Base-by-base conservation (phyloP, 2,329 filamentous ascomycete species). In the Lachnellula suecica region DNA sequence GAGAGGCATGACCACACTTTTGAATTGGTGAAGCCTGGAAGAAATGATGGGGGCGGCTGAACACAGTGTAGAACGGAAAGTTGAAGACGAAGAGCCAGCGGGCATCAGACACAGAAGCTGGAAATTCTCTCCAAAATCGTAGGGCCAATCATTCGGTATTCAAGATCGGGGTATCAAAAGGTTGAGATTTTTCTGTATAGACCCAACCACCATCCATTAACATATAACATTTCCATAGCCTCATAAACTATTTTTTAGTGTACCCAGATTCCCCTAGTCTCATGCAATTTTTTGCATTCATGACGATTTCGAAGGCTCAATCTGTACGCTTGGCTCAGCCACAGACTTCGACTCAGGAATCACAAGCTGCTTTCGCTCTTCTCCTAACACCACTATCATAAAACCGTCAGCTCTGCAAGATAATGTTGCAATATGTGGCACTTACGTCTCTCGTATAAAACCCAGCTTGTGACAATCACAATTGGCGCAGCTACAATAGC, bases 401-500 rank as follows among this genome's bases (percentile, higher is more conserved):
- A 9, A 47, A 22, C 5, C 40, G 40, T 52, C 29, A 49, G 24
- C 37, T 49, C 29, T 47, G 24, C 37, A 19, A 35, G 23, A 7
- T 13, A 13, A 25, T 13, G 27, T 27, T 15, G 29, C 17, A 29
- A 45, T 29, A 24, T 25, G 13, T 2, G 49, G 5, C 22, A 60
- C 65, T 58, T 40, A 68, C 66, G 47, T 60, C 65, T 56, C 41
- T 68, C 52, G 48, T 62, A 68, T n/a, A 68, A 47, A 20, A 67
- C 58, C 49, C 62, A 68, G 45, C 65, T 66, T 29, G 66, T 68
- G 9, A 67, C 66, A 50, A 68, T 55, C 13, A 52, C 37, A 54
- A 68, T 64, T 17, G 66, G 66, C 57, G 66, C 31, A 1, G 65
- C 66, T 8, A 68, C 63, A 53, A 68, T 66, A 22, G 58, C 51